Percentiles rank a stretch among this genome's conserved stretches.
Conservation (phyloP, 2,329 filamentous ascomycete genomes). For the Dothidotthia symphoricarpi region DNA sequence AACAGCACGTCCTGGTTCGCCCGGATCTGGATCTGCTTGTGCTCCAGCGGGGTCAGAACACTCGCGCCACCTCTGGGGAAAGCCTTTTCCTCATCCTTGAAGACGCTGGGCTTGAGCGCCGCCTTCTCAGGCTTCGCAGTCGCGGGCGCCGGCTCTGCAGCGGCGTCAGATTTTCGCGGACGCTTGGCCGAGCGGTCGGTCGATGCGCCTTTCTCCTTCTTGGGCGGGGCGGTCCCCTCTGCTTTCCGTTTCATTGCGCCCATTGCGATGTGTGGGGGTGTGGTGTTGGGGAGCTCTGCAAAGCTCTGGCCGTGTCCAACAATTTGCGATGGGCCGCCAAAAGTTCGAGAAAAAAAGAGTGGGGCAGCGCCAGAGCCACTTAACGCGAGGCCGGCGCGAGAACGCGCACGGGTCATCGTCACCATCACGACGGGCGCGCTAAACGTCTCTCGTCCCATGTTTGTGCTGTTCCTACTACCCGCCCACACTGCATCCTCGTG, state of each 20-base stretch:
- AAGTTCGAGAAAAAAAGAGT: conserved; percentile 21
- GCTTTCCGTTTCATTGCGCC: conserved; percentile 50
- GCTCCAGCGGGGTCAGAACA: conserved; percentile 86
- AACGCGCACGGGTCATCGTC: too few species aligned
- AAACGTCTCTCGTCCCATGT: not conserved
- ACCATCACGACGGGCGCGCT: too few species aligned
- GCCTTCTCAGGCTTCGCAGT: conserved; percentile 33
- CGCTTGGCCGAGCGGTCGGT: conserved; percentile 39
- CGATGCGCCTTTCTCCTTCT: conserved; percentile 31
- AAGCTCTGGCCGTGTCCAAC: conserved; percentile 9
- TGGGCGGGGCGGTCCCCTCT: conserved; percentile 32
- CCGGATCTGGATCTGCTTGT: conserved; percentile 93
- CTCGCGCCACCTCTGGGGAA: conserved; percentile 93
- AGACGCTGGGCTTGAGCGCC: conserved; percentile 43
- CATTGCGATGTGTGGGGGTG: conserved; percentile 33
- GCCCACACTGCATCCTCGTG: not conserved
- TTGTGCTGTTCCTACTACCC: not conserved
- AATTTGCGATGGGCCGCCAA: conserved; percentile 15
- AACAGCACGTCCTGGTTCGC: conserved; percentile 89
- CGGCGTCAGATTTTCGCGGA: conserved; percentile 37
- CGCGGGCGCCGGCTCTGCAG: conserved; percentile 26
- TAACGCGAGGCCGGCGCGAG: too few species aligned
- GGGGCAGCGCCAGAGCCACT: conserved; percentile 8
- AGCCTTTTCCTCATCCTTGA: conserved; percentile 77
- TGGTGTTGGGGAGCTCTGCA: conserved; percentile 6